Percentiles rank a stretch among this genome's conserved stretches.
These are phyloP conservation scores for Lithospermum erythrorhizon DNA, from an alignment of 257 asterid species.

Conservation along the genomic window DNA sequence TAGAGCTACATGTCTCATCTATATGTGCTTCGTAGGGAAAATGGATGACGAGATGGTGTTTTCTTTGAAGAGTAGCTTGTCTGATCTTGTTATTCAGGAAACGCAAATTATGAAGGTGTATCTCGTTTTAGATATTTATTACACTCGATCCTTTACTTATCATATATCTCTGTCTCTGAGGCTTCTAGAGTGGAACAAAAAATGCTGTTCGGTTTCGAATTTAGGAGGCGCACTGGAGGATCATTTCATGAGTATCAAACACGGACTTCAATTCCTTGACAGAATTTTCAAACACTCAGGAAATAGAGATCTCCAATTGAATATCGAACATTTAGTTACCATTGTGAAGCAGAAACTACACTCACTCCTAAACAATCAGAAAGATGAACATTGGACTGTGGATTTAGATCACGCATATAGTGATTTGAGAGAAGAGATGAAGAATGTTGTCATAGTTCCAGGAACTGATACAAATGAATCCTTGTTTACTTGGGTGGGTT, in stretches of 20 bases:
- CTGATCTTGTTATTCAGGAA: not conserved
- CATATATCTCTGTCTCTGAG: not conserved
- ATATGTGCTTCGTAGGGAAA: not conserved
- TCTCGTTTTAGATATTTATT: no score
- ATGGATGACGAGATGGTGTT: not conserved
- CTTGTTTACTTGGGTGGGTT: not conserved
- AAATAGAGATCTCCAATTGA: not conserved
- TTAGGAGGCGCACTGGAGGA: not conserved
- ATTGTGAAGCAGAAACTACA: no score
- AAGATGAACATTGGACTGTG: no score
- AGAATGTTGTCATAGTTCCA: no score
- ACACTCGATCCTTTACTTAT: not conserved
- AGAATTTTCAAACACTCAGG: not conserved
- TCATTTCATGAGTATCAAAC: not conserved
- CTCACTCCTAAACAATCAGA: no score
- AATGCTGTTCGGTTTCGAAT: not conserved
- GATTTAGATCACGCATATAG: no score
- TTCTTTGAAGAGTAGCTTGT: not conserved
- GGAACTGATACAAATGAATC: not conserved
- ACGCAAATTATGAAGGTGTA: not conserved
- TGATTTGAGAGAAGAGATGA: no score
- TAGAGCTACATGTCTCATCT: not conserved
- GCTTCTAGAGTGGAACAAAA: not conserved
- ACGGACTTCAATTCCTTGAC: not conserved
- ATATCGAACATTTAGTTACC: no score